Conservation (phyloP, 208 protist species). For the Leishmania major region DNA sequence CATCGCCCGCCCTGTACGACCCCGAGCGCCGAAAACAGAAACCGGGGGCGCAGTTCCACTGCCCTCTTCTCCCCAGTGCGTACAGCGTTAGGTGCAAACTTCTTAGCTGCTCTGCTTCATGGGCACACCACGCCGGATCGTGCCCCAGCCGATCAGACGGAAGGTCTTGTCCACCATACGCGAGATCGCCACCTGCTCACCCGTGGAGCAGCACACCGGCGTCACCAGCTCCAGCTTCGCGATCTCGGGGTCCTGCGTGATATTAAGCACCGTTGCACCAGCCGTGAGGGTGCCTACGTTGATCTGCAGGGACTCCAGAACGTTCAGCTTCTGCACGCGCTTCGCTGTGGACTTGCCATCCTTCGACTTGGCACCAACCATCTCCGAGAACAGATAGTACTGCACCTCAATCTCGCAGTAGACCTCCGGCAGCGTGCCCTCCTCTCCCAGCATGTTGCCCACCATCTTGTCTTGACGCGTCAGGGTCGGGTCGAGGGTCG, state of each 20-base stretch:
- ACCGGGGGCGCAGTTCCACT: background rate
- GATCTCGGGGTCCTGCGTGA: conserved; percentile 93
- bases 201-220: conserved; percentile 97
- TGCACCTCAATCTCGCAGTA: conserved; percentile 98
- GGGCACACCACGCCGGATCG: conserved; percentile 76
- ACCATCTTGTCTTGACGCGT: conserved; percentile 98
- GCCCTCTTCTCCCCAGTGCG: background rate
- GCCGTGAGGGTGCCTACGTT: conserved; percentile 99
- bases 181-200: conserved; percentile 98
- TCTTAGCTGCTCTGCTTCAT: conserved; percentile 56
- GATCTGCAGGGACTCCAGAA: conserved; percentile 98
- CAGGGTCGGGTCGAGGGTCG: conserved; percentile 99
- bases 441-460: conserved; percentile 93
- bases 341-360: conserved; percentile 59
- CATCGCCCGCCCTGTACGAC: too few species aligned
- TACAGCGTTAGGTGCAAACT: background rate
- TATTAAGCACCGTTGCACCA: conserved; percentile 94
- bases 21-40: too few species aligned
- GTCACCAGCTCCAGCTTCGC: conserved; percentile 96
- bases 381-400: conserved; percentile 97
- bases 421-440: conserved; percentile 95
- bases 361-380: conserved; percentile 92
- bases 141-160: conserved; percentile 97
- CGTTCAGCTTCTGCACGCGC: conserved; percentile 94
- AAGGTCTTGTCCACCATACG: conserved; percentile 98